A percentile compares a stretch with the other conserved stretches of the same genome.
Conservation (phyloP, 352 stramenopile species). For the Aphanomyces stellatus region DNA sequence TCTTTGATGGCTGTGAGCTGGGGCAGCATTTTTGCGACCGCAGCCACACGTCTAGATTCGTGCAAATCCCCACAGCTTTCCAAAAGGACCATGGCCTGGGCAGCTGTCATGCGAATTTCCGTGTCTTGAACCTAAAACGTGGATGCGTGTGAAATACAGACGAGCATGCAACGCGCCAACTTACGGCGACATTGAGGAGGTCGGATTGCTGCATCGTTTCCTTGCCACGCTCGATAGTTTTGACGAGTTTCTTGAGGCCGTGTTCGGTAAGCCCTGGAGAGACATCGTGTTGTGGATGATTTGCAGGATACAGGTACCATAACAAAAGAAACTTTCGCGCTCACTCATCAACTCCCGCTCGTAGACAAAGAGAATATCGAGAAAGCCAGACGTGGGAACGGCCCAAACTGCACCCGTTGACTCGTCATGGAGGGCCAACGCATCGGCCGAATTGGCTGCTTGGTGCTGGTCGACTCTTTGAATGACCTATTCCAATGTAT, state of each 20-base stretch:
- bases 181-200: conserved; percentile 62
- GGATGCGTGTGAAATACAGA: not conserved
- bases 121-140: conserved; percentile 36
- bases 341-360: conserved; percentile 51
- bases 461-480: conserved; percentile 8
- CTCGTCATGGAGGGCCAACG: conserved; percentile 34
- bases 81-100: conserved; percentile 68
- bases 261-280: conserved; percentile 46
- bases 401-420: conserved; percentile 51
- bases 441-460: not conserved
- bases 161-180: not conserved
- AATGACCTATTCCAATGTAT: conserved; percentile 5
- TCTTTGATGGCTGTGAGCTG: conserved; percentile 82
- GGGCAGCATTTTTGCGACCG: conserved; percentile 59
- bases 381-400: conserved; percentile 42
- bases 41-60: conserved; percentile 38
- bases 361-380: conserved; percentile 76
- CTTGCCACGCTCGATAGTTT: conserved; percentile 42
- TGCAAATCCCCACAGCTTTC: conserved; percentile 60
- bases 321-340: conserved; percentile 2
- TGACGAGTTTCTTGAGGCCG: conserved; percentile 60
- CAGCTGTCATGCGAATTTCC: conserved; percentile 67
- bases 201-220: conserved; percentile 65
- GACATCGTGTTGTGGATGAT: conserved; percentile 44
- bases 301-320: conserved; percentile 23